Base-by-base conservation (phyloP, 2,329 filamentous ascomycete species). In the Neoascochyta sp. region DNA sequence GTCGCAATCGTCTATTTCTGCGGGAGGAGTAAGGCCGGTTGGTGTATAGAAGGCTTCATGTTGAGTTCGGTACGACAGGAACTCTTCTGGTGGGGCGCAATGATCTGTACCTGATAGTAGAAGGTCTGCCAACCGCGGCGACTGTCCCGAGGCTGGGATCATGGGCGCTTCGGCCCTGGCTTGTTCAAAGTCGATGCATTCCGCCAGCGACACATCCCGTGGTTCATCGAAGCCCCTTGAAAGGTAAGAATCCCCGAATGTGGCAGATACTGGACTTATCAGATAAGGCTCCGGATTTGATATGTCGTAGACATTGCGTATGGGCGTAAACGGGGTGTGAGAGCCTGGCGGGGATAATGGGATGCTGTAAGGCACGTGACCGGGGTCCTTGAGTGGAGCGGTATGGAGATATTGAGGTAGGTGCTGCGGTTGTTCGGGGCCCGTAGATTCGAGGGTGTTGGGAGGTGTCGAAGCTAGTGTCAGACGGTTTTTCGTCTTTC, bases 51-150 rank as follows among this genome's bases (percentile, higher is more conserved):
- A 45, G 6, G 51, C 47, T 23, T 60, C 57, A 22, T 58, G 55
- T 25, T 60, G 58, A n/a, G 57, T 45, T 7, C 52, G 39, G 33
- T 53, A 64, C 8, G 45, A 50, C 20, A 38, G 29, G 36, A 59
- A 64, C 30, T 64, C 60, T 27, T 63, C 59, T 9, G 62, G 61
- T 17, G 65, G 58, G 16, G 57, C 59, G 45, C 59, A 67, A 16
- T 73, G 51, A 35, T 73, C 68, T 9, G 68, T 69, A 4, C 67
- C 69, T 7, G 70, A 67, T n/a, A 70, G 44, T 11, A 73, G 52
- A 11, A 73, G 56, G 49, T 73, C 69, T 24, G 69, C 54, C 21
- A 73, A 48, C 29, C 64, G 65, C 19, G 71, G 70, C 14, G 69
- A 71, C 31, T 69, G 66, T 12, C 66, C 67, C 21, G 68, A 67